phyloP scores from a whole-genome alignment of 495 filamentous ascomycete species.

The Pseudomonodictys pantanalensis region DNA sequence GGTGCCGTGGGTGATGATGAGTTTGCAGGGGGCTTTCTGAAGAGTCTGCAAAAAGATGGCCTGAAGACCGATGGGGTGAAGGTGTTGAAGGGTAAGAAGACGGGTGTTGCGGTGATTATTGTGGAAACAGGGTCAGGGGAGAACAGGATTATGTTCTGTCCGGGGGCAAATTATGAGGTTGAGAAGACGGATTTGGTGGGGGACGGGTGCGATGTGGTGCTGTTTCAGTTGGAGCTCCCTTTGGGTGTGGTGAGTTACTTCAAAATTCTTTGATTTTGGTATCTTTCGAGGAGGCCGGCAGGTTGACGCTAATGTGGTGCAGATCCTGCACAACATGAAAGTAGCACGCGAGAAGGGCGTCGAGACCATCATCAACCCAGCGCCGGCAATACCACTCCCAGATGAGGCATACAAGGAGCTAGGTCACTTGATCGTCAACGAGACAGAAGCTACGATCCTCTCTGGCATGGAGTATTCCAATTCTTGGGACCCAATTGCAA shows the following conservation, averaged over 20 bases:
- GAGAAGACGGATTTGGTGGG: conserved; percentile 48
- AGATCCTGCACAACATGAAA: conserved; percentile 57
- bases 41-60: conserved; percentile 49
- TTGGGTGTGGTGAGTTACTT: conserved; percentile 55
- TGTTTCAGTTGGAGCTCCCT: conserved; percentile 90
- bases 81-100: conserved; percentile 53
- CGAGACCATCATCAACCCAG: conserved; percentile 78
- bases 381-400: conserved; percentile 61
- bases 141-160: conserved; percentile 80
- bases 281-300: too few relatives aligned
- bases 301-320: neutral
- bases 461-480: conserved; percentile 45
- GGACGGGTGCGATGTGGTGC: conserved; percentile 16
- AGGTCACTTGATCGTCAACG: conserved; percentile 83
- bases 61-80: conserved; percentile 59
- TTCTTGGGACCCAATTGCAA: conserved; percentile 33
- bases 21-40: conserved; percentile 54
- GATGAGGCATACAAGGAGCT: conserved; percentile 63
- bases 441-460: conserved; percentile 80
- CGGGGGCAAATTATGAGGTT: conserved; percentile 67
- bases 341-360: conserved; percentile 51
- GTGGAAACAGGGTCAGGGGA: conserved; percentile 79
- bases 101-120: conserved; percentile 78
- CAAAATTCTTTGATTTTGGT: neutral
- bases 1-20: conserved; percentile 75